A percentile compares a stretch with the other conserved stretches of the same genome.
Evolutionary conservation across 768 basidiomycete genomes (phyloP).

Genomic region (Rhodocollybia butyracea): DNA sequence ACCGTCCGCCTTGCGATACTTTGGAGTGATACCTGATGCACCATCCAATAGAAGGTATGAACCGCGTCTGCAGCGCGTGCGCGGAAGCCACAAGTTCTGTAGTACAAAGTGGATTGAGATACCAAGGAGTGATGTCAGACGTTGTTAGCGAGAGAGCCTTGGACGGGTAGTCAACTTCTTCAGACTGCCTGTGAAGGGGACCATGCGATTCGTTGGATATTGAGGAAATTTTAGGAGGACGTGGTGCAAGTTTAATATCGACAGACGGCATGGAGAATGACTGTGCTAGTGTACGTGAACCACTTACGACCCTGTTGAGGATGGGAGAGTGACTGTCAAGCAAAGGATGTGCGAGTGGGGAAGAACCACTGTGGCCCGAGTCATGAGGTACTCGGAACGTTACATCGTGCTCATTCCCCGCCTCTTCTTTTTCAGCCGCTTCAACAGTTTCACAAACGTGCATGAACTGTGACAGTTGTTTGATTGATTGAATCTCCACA

Average conservation of each 20-base stretch:
- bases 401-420: background rate
- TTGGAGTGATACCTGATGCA: conserved; percentile 35
- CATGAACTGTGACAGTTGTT: conserved; percentile 5
- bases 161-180: background rate
- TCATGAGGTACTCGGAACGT: background rate
- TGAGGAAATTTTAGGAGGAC: conserved; percentile 10
- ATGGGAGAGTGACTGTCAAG: background rate
- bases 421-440: background rate
- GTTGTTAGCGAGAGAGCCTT: background rate
- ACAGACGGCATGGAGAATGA: conserved; percentile 7
- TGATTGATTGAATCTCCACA: background rate
- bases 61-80: conserved; percentile 30
- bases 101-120: background rate
- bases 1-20: conserved; percentile 39
- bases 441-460: conserved; percentile 10
- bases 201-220: background rate
- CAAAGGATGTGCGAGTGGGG: background rate
- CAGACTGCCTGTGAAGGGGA: background rate
- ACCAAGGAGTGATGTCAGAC: background rate
- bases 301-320: conserved; percentile 1
- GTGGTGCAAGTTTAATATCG: conserved; percentile 8
- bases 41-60: conserved; percentile 39
- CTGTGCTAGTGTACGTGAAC: background rate
- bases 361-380: background rate
- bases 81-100: background rate